Percentiles rank a stretch among this genome's conserved stretches.
phyloP scores from a whole-genome alignment of 257 asterid genomes.

The Linderniella brevidens region DNA sequence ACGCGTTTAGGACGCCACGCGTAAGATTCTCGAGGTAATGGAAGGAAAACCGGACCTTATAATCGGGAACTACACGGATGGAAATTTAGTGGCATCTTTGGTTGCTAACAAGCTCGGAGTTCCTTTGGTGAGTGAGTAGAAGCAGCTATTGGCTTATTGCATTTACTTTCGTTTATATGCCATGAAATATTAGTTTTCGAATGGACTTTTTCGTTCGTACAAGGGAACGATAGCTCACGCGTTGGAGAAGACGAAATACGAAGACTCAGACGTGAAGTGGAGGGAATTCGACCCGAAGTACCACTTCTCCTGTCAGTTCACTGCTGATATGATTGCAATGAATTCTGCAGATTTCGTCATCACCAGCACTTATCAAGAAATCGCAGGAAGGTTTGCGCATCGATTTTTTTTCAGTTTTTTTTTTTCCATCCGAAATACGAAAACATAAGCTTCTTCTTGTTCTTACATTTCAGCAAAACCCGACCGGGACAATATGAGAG shows the following conservation, averaged over 20 bases:
- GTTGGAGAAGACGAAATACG: conserved; percentile 85
- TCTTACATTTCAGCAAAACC: conserved; percentile 47
- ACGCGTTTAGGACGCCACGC: conserved; percentile 54
- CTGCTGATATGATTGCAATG: conserved; percentile 90
- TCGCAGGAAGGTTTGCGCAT: conserved; percentile 60
- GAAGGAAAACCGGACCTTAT: conserved; percentile 87
- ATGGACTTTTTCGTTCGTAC: conserved; percentile 6
- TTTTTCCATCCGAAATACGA: not conserved
- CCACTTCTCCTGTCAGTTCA: conserved; percentile 82
- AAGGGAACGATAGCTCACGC: conserved; percentile 97
- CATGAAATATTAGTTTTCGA: not conserved
- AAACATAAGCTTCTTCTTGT: not conserved
- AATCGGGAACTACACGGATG: conserved; percentile 80
- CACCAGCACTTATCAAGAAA: conserved; percentile 88
- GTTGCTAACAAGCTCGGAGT: conserved; percentile 88
- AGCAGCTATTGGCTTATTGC: not conserved
- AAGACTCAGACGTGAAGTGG: conserved; percentile 79
- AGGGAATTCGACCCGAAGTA: conserved; percentile 67
- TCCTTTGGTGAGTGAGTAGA: conserved; percentile 59
- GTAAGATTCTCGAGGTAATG: conserved; percentile 54
- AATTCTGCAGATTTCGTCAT: conserved; percentile 81
- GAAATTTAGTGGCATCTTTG: conserved; percentile 89
- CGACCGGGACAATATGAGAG: conserved; percentile 89
- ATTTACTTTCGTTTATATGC: too few species aligned
- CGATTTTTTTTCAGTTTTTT: too few species aligned